These are phyloP conservation scores for Adansonia grandidieri DNA, from an alignment of 441 rosid species.

Conservation along the genomic window DNA sequence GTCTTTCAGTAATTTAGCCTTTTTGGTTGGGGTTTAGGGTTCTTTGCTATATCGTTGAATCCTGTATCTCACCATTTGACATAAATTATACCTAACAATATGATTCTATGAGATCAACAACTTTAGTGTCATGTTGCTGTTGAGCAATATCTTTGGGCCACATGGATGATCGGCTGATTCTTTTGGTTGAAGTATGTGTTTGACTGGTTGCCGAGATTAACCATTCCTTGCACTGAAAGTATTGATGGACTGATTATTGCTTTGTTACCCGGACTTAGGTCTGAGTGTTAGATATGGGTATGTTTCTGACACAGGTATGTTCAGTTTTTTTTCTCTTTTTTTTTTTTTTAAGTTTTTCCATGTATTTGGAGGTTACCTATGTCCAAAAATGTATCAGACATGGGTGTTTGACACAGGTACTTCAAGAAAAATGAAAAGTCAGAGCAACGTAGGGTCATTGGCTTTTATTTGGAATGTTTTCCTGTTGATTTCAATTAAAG, in stretches of 20 bases:
- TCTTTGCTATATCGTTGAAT: background rate
- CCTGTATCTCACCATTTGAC: background rate
- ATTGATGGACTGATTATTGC: background rate
- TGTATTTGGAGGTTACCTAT: no score
- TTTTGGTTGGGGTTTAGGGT: background rate
- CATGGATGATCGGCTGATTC: background rate
- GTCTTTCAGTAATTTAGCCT: background rate
- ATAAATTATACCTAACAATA: background rate
- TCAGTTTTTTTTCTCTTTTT: no score
- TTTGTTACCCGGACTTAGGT: no score
- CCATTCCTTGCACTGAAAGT: background rate
- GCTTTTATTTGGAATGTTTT: background rate
- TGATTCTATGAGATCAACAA: background rate
- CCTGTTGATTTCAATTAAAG: background rate
- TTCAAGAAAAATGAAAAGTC: no score
- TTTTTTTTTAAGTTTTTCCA: no score
- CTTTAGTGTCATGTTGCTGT: background rate
- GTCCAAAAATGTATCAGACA: no score
- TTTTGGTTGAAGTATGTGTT: constrained; percentile 1
- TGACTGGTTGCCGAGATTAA: background rate
- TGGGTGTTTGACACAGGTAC: no score
- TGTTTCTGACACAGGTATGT: no score
- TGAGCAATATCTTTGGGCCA: background rate
- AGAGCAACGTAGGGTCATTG: background rate
- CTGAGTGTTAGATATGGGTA: no score